phyloP scores from a whole-genome alignment of 192 early-diverging fungal species.

The Diversispora epigaea region DNA sequence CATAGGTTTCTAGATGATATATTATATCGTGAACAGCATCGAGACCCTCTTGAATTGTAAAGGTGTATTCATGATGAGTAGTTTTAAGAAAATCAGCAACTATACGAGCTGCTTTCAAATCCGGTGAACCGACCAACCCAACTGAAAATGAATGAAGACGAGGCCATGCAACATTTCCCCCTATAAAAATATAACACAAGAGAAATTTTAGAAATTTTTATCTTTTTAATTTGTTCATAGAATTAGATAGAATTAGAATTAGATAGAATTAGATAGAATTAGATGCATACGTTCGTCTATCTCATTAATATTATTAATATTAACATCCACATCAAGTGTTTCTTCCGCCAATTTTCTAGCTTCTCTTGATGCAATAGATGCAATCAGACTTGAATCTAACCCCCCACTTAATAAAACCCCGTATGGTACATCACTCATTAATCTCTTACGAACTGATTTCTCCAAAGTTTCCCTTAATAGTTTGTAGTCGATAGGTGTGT shows the following conservation, averaged over 20 bases:
- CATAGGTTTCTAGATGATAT: constrained; percentile 97
- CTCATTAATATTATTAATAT: constrained; percentile 60
- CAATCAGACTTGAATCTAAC: constrained; percentile 93
- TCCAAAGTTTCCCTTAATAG: constrained; percentile 79
- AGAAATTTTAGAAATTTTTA: not conserved
- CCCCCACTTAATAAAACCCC: constrained; percentile 95
- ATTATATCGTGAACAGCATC: constrained; percentile 96
- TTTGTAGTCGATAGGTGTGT: constrained; percentile 62
- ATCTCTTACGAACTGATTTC: constrained; percentile 87
- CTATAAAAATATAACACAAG: constrained; percentile 26
- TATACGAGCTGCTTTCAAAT: constrained; percentile 83
- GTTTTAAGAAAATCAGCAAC: constrained; percentile 91
- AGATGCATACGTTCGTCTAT: constrained; percentile 42
- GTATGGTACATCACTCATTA: constrained; percentile 98
- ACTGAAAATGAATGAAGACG: constrained; percentile 96
- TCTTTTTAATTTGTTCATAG: too few species aligned
- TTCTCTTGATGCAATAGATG: constrained; percentile 88
- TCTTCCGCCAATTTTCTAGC: constrained; percentile 61
- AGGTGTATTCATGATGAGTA: constrained; percentile 94
- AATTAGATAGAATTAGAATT: too few species aligned
- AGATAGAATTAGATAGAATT: not conserved
- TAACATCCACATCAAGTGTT: constrained; percentile 39
- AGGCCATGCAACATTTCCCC: constrained; percentile 75
- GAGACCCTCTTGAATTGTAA: constrained; percentile 92
- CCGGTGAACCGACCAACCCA: constrained; percentile 90